Percentiles rank a stretch among this genome's conserved stretches.
Evolutionary conservation across 805 yeast genomes (phyloP).

Genomic region (Candida nonsorbophila): DNA sequence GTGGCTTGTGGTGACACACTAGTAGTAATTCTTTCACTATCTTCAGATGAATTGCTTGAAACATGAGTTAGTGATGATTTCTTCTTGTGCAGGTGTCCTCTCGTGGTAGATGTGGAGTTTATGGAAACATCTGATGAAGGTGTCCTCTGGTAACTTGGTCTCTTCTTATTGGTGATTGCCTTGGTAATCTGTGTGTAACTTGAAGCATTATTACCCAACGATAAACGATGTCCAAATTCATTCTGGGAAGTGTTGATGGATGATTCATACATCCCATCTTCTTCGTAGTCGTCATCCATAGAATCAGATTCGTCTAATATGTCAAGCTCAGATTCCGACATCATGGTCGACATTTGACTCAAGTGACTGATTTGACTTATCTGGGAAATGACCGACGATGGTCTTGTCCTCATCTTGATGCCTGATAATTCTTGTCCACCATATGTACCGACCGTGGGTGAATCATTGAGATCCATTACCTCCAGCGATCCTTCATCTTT

Average conservation of each 20-base stretch:
- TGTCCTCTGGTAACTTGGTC: slow-evolving; percentile 28
- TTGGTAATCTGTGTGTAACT: too few species aligned
- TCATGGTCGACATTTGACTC: slow-evolving; percentile 37
- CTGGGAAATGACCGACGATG: slow-evolving; percentile 37
- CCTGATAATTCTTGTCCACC: slow-evolving; percentile 1
- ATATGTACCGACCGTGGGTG: background rate
- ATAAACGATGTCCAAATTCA: slow-evolving; percentile 5
- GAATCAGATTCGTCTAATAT: slow-evolving; percentile 34
- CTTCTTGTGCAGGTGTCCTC: slow-evolving; percentile 13
- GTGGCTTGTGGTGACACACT: slow-evolving; percentile 4
- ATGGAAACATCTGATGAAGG: slow-evolving; percentile 33
- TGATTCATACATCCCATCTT: slow-evolving; percentile 33
- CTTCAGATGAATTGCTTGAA: slow-evolving; percentile 33
- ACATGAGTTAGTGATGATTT: slow-evolving; percentile 26
- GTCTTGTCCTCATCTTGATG: slow-evolving; percentile 20
- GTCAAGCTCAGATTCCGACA: slow-evolving; percentile 39
- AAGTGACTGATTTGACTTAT: slow-evolving; percentile 33
- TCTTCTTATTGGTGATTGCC: slow-evolving; percentile 11
- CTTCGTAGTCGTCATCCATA: slow-evolving; percentile 31
- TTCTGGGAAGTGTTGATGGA: slow-evolving; percentile 26
- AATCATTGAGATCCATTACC: too few species aligned
- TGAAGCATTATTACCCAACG: too few species aligned
- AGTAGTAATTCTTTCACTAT: too few species aligned
- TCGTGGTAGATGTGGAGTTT: slow-evolving; percentile 22
- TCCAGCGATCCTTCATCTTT: too few species aligned